Conservation (phyloP, 2,329 filamentous ascomycete species). For the Gnomoniopsis sp. region DNA sequence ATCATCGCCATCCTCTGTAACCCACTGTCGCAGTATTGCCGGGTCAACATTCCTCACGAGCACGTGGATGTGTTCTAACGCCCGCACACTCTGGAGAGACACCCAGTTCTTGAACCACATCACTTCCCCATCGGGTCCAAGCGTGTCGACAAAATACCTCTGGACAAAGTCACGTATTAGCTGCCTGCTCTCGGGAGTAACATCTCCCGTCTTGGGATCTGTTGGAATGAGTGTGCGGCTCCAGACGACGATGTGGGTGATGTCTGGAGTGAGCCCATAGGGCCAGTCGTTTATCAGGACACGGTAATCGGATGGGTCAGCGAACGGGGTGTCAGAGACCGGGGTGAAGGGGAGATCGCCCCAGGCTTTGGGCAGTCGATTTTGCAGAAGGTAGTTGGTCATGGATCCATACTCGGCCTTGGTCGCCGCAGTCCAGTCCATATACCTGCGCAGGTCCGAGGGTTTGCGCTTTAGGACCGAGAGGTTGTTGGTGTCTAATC, state of each 20-base stretch:
- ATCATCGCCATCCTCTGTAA: slow-evolving; percentile 40
- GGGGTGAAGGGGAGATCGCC: slow-evolving; percentile 54
- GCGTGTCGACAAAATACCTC: slow-evolving; percentile 60
- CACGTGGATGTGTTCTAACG: slow-evolving; percentile 88
- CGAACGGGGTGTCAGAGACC: slow-evolving; percentile 48
- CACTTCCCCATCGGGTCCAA: slow-evolving; percentile 51
- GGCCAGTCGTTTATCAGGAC: slow-evolving; percentile 92
- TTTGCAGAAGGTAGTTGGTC: slow-evolving; percentile 70
- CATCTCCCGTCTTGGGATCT: slow-evolving; percentile 65
- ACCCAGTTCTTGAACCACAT: slow-evolving; percentile 97
- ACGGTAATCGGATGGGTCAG: slow-evolving; percentile 55
- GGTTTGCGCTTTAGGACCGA: slow-evolving; percentile 75
- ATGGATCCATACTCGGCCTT: slow-evolving; percentile 75
- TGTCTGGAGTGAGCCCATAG: slow-evolving; percentile 66
- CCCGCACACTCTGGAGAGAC: slow-evolving; percentile 79
- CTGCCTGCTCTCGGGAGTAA: slow-evolving; percentile 64
- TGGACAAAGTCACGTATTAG: slow-evolving; percentile 68
- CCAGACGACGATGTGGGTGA: slow-evolving; percentile 89
- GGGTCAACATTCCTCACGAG: slow-evolving; percentile 54
- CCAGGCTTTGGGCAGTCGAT: slow-evolving; percentile 69
- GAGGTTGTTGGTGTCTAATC: slow-evolving; percentile 56
- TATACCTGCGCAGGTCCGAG: slow-evolving; percentile 75
- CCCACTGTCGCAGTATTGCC: slow-evolving; percentile 52
- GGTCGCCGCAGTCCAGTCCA: slow-evolving; percentile 69
- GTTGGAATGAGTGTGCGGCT: slow-evolving; percentile 77